Percentiles rank a stretch among this genome's conserved stretches.
phyloP scores from a whole-genome alignment of 176 grass and related monocot species.

The Paspalum notatum region DNA sequence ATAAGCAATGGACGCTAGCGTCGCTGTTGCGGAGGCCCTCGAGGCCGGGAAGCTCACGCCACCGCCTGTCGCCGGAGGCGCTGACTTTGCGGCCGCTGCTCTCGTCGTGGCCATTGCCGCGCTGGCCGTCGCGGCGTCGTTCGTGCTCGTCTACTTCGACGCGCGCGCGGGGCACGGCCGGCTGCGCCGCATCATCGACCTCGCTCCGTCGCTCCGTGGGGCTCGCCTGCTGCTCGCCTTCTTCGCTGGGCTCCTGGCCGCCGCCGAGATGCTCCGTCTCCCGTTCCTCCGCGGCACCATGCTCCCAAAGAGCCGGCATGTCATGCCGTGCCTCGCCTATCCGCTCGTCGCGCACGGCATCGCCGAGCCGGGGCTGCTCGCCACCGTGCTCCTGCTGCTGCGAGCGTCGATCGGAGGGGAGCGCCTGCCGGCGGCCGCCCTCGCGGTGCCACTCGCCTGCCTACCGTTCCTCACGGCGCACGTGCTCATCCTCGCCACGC shows the following conservation, averaged over 20 bases:
- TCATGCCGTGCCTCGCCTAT: conserved; percentile 36
- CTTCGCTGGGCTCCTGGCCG: conserved; percentile 41
- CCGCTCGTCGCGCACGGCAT: conserved; percentile 36
- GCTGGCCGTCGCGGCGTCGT: conserved; percentile 26
- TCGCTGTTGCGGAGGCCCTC: conserved; percentile 32
- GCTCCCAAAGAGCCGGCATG: conserved; percentile 11
- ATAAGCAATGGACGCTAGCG: conserved; percentile 22
- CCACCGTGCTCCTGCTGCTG: conserved; percentile 43
- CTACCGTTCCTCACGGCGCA: conserved; percentile 44
- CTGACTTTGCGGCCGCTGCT: conserved; percentile 7
- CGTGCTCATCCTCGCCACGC: conserved; percentile 20
- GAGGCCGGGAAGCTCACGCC: background rate
- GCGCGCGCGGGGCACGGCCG: background rate
- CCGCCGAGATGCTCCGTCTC: conserved; percentile 33
- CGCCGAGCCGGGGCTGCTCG: conserved; percentile 50
- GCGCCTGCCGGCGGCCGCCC: background rate
- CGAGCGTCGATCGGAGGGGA: conserved; percentile 19
- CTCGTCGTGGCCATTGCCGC: conserved; percentile 16
- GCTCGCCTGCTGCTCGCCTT: conserved; percentile 41
- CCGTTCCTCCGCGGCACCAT: conserved; percentile 25
- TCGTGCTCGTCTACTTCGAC: conserved; percentile 40
- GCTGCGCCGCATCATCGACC: conserved; percentile 38
- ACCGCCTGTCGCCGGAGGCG: background rate
- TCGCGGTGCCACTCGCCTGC: conserved; percentile 37
- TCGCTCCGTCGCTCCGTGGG: conserved; percentile 26